Evolutionary conservation across 2,329 filamentous ascomycete species (phyloP), one percentile per base, ranked within the genome.

Genomic region (Alternaria angustiovoidea): DNA sequence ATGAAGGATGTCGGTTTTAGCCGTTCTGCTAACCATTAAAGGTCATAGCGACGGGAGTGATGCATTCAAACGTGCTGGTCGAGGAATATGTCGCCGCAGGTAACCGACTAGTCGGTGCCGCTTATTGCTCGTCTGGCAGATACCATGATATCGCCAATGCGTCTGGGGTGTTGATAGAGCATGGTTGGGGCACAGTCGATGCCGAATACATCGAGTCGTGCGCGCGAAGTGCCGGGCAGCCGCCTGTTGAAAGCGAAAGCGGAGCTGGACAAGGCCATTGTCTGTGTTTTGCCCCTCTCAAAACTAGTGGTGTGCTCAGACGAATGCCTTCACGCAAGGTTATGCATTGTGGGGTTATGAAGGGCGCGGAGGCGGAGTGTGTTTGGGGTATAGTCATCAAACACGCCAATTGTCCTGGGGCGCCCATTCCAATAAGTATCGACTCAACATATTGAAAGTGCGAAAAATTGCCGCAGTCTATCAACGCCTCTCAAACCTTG

Each of bases 171-270:
- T 14, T 22, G 28, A 48, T 48, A 28, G 18, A 36, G 46, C n/a
- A 48, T 48, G 20, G 30, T 6, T 9, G 46, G 46, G 20, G 30
- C 46, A 34, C 20, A 48, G 20, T 32, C 46, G 30, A 22, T 36
- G 46, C 46, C 46, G 30, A 48, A n/a, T 14, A 11, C 46, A 48
- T 34, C 30, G 30, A 36, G 28, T 36, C 46, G 46, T 36, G 46
- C 30, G 30, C 12, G 30, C 46, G 30, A 48, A 34, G 30, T 48
- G 46, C 46, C 46, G 46, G 46, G 2, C 30, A 22, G 3, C 44
- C 44, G 30, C 32, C n/a, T 36, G 46, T 48, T 48, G 46, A 48
- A 24, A 48, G 46, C 46, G 46, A 48, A 24, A 48, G 46, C 46
- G 14, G 18, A 48, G 46, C 14, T 48, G 18, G 12, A 12, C 14